phyloP scores from a whole-genome alignment of 2,329 filamentous ascomycete species.

The Trichoderma sp. region DNA sequence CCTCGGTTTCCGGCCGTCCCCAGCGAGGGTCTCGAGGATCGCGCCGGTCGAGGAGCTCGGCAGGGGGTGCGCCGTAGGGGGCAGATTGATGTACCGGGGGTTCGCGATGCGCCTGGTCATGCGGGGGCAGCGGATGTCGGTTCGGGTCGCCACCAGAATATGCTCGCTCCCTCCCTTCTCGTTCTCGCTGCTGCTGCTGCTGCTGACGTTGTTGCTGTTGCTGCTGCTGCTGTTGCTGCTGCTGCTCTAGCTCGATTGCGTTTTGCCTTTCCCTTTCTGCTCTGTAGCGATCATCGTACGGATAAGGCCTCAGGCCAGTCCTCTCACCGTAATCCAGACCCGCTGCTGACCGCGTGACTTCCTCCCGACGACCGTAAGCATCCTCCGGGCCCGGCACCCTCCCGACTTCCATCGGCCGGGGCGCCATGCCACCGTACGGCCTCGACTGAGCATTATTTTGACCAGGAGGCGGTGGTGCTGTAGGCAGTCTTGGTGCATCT shows the following conservation, averaged over 20 bases:
- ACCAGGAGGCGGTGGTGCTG: conserved; percentile 48
- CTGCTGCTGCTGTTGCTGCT: conserved; percentile 30
- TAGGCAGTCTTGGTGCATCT: conserved; percentile 39
- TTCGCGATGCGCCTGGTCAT: conserved; percentile 42
- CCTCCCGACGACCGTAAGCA: conserved; percentile 50
- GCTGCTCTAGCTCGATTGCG: conserved; percentile 41
- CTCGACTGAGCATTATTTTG: conserved; percentile 52
- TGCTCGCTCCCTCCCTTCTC: conserved; percentile 46
- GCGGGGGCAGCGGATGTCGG: conserved; percentile 39
- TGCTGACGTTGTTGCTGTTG: conserved; percentile 29
- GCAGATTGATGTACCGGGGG: conserved; percentile 44
- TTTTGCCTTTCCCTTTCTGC: conserved; percentile 48
- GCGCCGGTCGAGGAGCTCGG: conserved; percentile 39
- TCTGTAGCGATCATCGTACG: conserved; percentile 55
- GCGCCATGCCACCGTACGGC: conserved; percentile 44
- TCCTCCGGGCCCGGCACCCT: conserved; percentile 42
- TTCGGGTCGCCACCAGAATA: conserved; percentile 50
- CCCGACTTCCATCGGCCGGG: conserved; percentile 48
- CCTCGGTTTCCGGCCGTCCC: conserved; percentile 34
- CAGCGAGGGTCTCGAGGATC: conserved; percentile 37
- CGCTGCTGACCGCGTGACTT: conserved; percentile 37
- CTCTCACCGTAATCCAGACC: conserved; percentile 55
- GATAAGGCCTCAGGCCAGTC: conserved; percentile 41
- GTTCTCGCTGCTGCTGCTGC: conserved; percentile 37
- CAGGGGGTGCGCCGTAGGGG: conserved; percentile 45